Evolutionary conservation across 2,329 filamentous ascomycete species (phyloP).

Genomic region (Paracoccidioides brasiliensis): DNA sequence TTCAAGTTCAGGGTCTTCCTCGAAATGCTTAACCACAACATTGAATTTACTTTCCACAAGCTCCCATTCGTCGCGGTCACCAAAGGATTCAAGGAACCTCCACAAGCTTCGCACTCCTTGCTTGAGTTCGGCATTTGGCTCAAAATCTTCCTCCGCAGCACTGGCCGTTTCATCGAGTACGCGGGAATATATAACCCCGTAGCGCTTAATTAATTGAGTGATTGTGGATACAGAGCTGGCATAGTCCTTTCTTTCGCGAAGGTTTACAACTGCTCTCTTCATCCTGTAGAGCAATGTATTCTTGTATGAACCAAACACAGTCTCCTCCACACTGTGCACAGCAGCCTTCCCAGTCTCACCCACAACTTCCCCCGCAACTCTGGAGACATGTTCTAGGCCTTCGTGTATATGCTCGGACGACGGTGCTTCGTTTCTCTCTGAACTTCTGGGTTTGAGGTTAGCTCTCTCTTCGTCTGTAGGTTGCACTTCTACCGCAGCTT

Average conservation of each 20-base stretch:
- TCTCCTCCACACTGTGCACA: slow-evolving; percentile 57
- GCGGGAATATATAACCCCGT: slow-evolving; percentile 63
- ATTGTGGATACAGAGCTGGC: slow-evolving; percentile 73
- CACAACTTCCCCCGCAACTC: slow-evolving; percentile 23
- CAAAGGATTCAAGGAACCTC: slow-evolving; percentile 67
- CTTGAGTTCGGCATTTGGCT: slow-evolving; percentile 62
- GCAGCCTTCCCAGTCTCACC: slow-evolving; percentile 41
- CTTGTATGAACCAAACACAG: slow-evolving; percentile 58
- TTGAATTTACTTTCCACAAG: slow-evolving; percentile 55
- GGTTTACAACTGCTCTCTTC: slow-evolving; percentile 59
- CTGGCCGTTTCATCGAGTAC: slow-evolving; percentile 54
- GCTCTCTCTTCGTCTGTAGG: slow-evolving; percentile 49
- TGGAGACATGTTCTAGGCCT: slow-evolving; percentile 42
- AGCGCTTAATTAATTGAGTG: slow-evolving; percentile 61
- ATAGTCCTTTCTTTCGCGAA: slow-evolving; percentile 69
- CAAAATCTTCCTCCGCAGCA: slow-evolving; percentile 55
- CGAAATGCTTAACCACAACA: slow-evolving; percentile 57
- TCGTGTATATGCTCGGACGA: slow-evolving; percentile 49
- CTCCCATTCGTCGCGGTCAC: slow-evolving; percentile 62
- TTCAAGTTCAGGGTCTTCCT: slow-evolving; percentile 73
- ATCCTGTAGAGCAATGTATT: slow-evolving; percentile 61
- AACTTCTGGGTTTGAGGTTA: slow-evolving; percentile 36
- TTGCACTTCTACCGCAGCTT: slow-evolving; percentile 60
- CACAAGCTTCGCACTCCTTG: slow-evolving; percentile 68
- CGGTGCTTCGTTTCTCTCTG: slow-evolving; percentile 38